Base-by-base conservation (phyloP, 2,329 filamentous ascomycete species). In the Penicillium sp. region DNA sequence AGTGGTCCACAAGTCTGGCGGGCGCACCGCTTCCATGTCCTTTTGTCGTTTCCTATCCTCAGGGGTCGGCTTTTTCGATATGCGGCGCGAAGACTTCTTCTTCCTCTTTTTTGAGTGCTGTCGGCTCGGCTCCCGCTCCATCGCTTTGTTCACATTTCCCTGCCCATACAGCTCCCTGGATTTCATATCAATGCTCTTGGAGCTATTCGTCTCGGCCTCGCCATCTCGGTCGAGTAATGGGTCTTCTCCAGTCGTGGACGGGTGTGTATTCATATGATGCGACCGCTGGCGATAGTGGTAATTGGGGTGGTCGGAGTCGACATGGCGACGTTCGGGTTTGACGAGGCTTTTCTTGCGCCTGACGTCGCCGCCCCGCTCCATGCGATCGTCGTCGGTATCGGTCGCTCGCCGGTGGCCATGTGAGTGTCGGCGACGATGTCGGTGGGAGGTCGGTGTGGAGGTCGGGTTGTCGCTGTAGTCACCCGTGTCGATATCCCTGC, bases 271-370 rank as follows among this genome's bases (percentile, higher is more conserved):
- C 92, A 99, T 97, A 63, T 93, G 90, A 68, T 92, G 90, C 10
- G 96, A 92, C 84, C 96, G 93, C 73, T 96, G 90, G 65, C 92
- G 88, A 76, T 99, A 99, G 77, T 97, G 85, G 72, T 97, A 99
- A 74, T 98, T 96, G 14, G 93, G 92, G 72, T 98, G 92, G 66
- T 93, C 90, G 62, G 84, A 87, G 66, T 93, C 90, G 65, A 96
- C 91, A 66, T 90, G 86, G 69, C 89, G 89, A 64, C 95, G 86
- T 77, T 99, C 95, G 1, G 95, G 95, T 60, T 90, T 85, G 70
- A 99, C 88, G 62, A 99, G 80, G 74, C 91, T 97, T 72, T 90
- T 87, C 77, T 98, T 98, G 67, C 93, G 87, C 59, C 77, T 74
- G 56, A 88, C 65, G 16, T 86, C 85, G 19, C 61, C 68, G 23